These are phyloP conservation scores for Hyphopichia wangnamkhiaoensis DNA, from an alignment of 1,139 yeast genomes.

Conservation along the genomic window DNA sequence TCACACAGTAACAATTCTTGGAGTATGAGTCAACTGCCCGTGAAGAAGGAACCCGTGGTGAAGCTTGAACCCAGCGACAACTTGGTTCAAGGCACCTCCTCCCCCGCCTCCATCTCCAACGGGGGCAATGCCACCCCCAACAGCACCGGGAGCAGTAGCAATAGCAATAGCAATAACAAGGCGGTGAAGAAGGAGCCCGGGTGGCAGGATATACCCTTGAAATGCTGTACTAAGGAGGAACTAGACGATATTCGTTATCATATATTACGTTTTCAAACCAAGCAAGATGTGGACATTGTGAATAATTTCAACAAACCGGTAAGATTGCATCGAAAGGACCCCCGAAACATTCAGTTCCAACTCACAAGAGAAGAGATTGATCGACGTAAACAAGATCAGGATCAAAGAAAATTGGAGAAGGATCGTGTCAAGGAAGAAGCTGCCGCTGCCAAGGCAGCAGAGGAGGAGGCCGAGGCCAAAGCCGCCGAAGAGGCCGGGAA, in stretches of 20 bases:
- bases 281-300: slow-evolving; percentile 68
- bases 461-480: background rate
- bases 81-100: slow-evolving; percentile 2
- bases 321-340: slow-evolving; percentile 88
- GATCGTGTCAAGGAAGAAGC: slow-evolving; percentile 35
- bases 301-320: slow-evolving; percentile 78
- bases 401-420: slow-evolving; percentile 23
- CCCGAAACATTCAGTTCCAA: slow-evolving; percentile 85
- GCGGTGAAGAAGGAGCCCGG: slow-evolving; percentile 21
- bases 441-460: slow-evolving; percentile 13
- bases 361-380: slow-evolving; percentile 64
- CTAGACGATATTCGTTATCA: slow-evolving; percentile 76
- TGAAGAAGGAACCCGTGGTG: slow-evolving; percentile 27
- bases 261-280: slow-evolving; percentile 76
- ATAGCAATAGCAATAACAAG: slow-evolving; percentile 1
- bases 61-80: slow-evolving; percentile 22
- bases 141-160: slow-evolving; percentile 5
- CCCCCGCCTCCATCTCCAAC: slow-evolving; percentile 6
- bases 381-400: slow-evolving; percentile 55
- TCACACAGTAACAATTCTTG: no score
- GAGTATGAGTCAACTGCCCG: slow-evolving; percentile 15
- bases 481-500: slow-evolving; percentile 16
- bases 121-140: slow-evolving; percentile 6
- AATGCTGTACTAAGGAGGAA: slow-evolving; percentile 73
- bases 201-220: slow-evolving; percentile 68